These are phyloP conservation scores for Nicotiana paniculata DNA, from an alignment of 257 asterid genomes.

Conservation along the genomic window DNA sequence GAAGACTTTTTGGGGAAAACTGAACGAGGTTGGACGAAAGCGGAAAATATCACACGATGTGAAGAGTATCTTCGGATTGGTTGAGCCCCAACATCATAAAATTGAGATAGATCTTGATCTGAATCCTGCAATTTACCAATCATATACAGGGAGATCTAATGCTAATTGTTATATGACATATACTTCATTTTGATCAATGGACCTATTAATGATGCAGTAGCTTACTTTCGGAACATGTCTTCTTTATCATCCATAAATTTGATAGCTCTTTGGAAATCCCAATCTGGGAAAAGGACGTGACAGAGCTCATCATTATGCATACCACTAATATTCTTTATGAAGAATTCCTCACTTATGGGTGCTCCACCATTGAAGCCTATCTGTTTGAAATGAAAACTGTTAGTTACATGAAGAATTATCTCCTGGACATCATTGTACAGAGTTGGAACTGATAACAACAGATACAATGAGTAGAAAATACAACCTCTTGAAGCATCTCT, in stretches of 20 bases:
- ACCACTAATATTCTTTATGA: slow-evolving; percentile 53
- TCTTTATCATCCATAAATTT: slow-evolving; percentile 69
- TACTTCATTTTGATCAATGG: not conserved
- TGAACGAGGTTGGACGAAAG: too few species aligned
- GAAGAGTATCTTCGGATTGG: too few species aligned
- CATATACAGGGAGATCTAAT: not conserved
- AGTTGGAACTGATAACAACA: not conserved
- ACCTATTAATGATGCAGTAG: not conserved
- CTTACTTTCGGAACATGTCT: slow-evolving; percentile 66
- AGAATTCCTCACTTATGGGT: slow-evolving; percentile 71
- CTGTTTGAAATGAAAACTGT: slow-evolving; percentile 21
- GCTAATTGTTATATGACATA: not conserved
- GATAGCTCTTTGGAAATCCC: slow-evolving; percentile 53
- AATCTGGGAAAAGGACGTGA: slow-evolving; percentile 56
- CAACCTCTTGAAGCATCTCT: slow-evolving; percentile 88
- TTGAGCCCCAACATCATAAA: not conserved
- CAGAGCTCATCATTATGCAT: slow-evolving; percentile 73
- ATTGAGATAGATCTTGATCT: not conserved
- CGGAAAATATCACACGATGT: too few species aligned
- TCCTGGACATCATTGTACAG: not conserved
- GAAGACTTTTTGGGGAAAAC: too few species aligned
- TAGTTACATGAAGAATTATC: not conserved
- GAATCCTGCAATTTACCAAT: not conserved
- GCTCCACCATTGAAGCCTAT: slow-evolving; percentile 67
- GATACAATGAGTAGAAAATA: not conserved